Conservation (phyloP, 148 eudicot species). For the Rhododendron vialii region DNA sequence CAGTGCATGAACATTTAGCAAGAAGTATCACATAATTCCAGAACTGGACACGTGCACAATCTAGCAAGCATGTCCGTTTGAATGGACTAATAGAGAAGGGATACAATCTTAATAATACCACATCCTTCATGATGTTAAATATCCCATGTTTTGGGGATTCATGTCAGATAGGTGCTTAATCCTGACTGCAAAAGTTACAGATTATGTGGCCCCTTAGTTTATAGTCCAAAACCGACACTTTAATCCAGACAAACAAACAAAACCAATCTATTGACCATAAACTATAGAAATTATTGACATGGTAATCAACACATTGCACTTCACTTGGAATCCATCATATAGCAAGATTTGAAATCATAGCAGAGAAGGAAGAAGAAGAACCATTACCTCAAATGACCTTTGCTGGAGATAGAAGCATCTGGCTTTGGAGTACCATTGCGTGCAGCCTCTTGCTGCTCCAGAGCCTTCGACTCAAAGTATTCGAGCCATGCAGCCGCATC, state of each 20-base stretch:
- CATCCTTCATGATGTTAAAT: background rate
- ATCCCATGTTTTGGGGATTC: background rate
- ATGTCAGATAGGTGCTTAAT: background rate
- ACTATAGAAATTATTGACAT: background rate
- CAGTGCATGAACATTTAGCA: background rate
- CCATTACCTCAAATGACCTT: conserved; percentile 90
- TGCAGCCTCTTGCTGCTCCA: conserved; percentile 99
- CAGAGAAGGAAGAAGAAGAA: background rate
- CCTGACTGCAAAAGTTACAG: background rate
- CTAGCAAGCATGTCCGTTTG: background rate
- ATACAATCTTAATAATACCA: background rate
- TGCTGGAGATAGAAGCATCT: conserved; percentile 99
- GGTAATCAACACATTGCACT: background rate
- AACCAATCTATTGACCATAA: background rate
- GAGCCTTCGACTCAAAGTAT: conserved; percentile 99
- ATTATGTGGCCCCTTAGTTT: background rate
- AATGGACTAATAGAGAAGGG: background rate
- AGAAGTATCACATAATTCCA: background rate
- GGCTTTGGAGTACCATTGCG: conserved; percentile 94
- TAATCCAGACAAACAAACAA: background rate
- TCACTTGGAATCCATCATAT: background rate
- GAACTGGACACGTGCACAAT: background rate
- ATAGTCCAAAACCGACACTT: background rate
- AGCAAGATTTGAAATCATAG: background rate
- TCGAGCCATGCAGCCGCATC: conserved; percentile 99